Evolutionary conservation across 768 basidiomycete genomes (phyloP).

Genomic region (Amyloporia xantha): DNA sequence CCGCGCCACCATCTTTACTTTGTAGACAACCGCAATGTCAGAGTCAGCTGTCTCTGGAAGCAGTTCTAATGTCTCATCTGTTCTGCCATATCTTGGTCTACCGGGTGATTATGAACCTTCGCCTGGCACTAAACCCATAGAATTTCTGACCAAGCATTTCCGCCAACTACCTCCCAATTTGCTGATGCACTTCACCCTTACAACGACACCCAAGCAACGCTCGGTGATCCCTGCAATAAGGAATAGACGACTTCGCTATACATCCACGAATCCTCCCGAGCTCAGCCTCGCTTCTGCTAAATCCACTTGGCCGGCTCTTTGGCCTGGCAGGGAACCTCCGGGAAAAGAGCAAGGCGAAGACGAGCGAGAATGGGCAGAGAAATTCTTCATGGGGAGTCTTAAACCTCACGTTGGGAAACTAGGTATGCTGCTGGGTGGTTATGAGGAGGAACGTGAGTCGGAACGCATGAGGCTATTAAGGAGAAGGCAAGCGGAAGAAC

Average conservation of each 20-base stretch:
- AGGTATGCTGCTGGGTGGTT: conserved; percentile 56
- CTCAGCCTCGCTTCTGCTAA: conserved; percentile 48
- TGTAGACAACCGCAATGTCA: too few species aligned
- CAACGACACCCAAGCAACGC: conserved; percentile 56
- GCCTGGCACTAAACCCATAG: conserved; percentile 49
- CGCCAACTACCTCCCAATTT: conserved; percentile 63
- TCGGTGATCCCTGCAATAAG: conserved; percentile 57
- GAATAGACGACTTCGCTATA: conserved; percentile 66
- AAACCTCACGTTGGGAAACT: conserved; percentile 63
- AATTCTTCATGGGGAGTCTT: conserved; percentile 45
- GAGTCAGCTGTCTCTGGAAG: too few species aligned
- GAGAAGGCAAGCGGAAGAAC: conserved; percentile 31
- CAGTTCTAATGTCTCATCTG: neutral
- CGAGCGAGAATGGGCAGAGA: conserved; percentile 64
- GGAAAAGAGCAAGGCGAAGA: conserved; percentile 52
- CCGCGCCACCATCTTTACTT: too few species aligned
- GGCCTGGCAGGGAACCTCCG: conserved; percentile 47
- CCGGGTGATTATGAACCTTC: conserved; percentile 52
- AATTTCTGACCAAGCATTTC: conserved; percentile 57
- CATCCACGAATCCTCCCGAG: conserved; percentile 45
- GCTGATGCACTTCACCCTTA: conserved; percentile 33
- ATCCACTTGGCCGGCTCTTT: conserved; percentile 59
- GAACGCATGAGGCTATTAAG: conserved; percentile 48
- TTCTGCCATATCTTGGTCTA: conserved; percentile 49
- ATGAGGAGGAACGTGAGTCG: conserved; percentile 73